phyloP scores from a whole-genome alignment of 768 basidiomycete genomes.

The Pleurotus giganteus region DNA sequence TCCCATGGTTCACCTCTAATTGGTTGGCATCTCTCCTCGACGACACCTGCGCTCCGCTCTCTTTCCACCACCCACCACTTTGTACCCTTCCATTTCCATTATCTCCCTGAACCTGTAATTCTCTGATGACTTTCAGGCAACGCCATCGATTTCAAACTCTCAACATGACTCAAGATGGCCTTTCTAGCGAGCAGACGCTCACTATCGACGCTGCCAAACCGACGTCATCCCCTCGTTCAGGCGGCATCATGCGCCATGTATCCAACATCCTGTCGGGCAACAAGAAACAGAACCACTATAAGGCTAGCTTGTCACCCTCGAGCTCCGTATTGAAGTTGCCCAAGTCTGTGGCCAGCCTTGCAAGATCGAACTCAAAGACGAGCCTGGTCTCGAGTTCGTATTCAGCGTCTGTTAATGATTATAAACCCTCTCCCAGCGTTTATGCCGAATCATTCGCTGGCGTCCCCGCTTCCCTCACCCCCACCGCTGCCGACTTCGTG shows the following conservation, averaged over 20 bases:
- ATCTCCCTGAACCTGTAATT: neutral
- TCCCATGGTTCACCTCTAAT: slow-evolving; percentile 4
- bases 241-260: slow-evolving; percentile 8
- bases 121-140: slow-evolving; percentile 8
- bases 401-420: neutral
- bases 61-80: neutral
- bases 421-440: neutral
- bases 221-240: slow-evolving; percentile 1
- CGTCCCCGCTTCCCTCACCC: neutral
- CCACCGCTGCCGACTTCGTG: neutral
- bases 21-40: neutral
- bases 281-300: slow-evolving; percentile 6
- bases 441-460: neutral
- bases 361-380: neutral
- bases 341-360: neutral
- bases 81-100: neutral
- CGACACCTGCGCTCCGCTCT: neutral
- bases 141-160: slow-evolving; percentile 7
- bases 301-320: neutral
- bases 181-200: slow-evolving; percentile 7
- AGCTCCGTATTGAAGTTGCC: slow-evolving; percentile 4
- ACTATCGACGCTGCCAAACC: neutral
- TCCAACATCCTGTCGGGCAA: slow-evolving; percentile 6
- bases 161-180: slow-evolving; percentile 3
- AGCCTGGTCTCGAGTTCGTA: slow-evolving; percentile 6